Evolutionary conservation across 2,329 filamentous ascomycete genomes (phyloP), one percentile per base, ranked within the genome.

Genomic region (Penicillium sclerotiorum): DNA sequence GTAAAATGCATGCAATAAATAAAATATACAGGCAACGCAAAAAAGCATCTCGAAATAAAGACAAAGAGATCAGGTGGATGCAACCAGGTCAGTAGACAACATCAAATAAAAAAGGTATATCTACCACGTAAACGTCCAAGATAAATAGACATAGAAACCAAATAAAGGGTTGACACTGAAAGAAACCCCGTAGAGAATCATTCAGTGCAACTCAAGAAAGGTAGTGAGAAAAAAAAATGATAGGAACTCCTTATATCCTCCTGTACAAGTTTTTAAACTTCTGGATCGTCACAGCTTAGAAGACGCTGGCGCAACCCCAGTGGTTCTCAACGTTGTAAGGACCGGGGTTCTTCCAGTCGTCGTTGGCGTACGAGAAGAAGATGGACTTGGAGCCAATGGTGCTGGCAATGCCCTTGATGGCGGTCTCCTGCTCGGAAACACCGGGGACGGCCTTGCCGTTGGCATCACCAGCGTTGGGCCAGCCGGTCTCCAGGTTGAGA

Each of bases 401-500:
- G 62, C 81, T 63, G 58, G 85, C 74, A 68, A 97, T 93, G 50
- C 82, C 82, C 57, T 80, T 69, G 69, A 97, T 84, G 62, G 93
- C 93, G 36, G 66, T 72, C 43, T 75, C 75, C 81, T 97, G 93
- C 76, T 93, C 77, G 1, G 67, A 35, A 5, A 60, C 42, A 60
- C 88, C 85, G 49, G 92, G 84, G 62, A 89, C 77, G 50, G 91
- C 91, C 17, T 67, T 67, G 53, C 89, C 90, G 75, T 94, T 93
- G 75, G 82, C 72, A 23, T 71, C 63, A 68, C 92, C 92, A 7
- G 69, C 59, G 46, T 77, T 85, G 58, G 93, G 93, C 91, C 92
- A 97, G 65, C 93, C 93, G 49, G 88, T 89, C 85, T 97, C 93
- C 61, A 95, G 80, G 76, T 93, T 90, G 78, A 90, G 84, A 59